Base-by-base conservation (phyloP, 768 basidiomycete species). In the Suillus brevipes region DNA sequence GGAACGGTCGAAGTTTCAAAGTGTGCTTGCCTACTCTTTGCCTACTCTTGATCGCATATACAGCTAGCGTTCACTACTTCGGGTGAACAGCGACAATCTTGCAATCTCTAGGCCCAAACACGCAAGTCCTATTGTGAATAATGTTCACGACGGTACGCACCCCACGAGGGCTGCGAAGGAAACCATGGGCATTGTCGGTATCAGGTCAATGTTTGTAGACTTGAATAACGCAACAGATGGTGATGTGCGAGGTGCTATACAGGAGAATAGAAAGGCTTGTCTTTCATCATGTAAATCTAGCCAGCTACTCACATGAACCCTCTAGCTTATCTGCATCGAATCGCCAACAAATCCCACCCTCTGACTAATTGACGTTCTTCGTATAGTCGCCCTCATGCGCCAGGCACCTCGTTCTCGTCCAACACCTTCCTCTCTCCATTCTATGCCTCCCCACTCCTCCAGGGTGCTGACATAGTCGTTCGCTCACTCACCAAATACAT, bases 311-410 rank as follows among this genome's bases (percentile, higher is more conserved):
- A 67, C 36, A 28, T 60, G 9, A 28, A 25, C 43, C n/a, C 31
- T 25, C 8, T 66, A 97, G 93, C 81, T 97, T 12, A 85, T 99
- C 63, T 98, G 95, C 95, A 87, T 97, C 68, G 97, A 99, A 78
- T 83, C 92, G 0, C 97, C 96, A 0, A 99, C 97, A 3, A 99
- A 98, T 79, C 97, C 97, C 0, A 94, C 94, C 1, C 87, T 99
- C 12, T 88, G 92, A 20, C 79, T 98, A 43, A 88, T 96, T 45
- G 91, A 94, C 72, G 89, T 98, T 73, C 77, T 82, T 1, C 85
- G 87, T 62, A 85, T 99, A 68, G 83, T 87, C 31, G 72, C 82
- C 14, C 78, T 97, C 59, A 88, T 89, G 4, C 85, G 82, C 62
- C 80, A 85, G 0, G 88, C 90, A 86, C n/a, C n/a, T n/a, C n/a